A percentile compares a stretch with the other conserved stretches of the same genome.
Evolutionary conservation across 306 rosid genomes (phyloP).

Genomic region (Purshia tridentata): DNA sequence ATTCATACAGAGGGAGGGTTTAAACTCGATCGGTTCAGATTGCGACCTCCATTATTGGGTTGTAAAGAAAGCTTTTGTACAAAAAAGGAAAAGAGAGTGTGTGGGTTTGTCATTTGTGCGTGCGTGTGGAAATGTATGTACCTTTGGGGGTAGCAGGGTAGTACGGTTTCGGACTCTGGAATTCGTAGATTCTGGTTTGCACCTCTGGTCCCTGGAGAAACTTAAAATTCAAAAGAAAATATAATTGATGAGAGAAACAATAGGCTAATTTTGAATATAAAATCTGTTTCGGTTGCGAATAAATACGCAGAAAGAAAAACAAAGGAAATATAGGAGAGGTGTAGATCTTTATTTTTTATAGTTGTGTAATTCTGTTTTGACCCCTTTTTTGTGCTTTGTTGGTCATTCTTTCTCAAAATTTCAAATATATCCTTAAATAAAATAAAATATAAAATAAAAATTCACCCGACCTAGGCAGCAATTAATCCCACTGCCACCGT

Average conservation of each 20-base stretch:
- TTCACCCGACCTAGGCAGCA: too few species aligned
- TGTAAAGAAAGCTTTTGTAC: background rate
- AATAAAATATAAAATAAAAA: too few species aligned
- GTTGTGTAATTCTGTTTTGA: too few species aligned
- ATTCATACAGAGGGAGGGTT: background rate
- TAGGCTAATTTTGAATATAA: background rate
- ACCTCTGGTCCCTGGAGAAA: constrained; percentile 10
- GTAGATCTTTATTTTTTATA: too few species aligned
- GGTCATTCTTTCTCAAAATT: too few species aligned
- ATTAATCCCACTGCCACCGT: too few species aligned
- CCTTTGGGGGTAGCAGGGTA: constrained; percentile 1
- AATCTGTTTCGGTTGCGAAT: background rate
- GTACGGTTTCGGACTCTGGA: background rate
- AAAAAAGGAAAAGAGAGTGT: background rate
- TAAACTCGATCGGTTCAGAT: background rate
- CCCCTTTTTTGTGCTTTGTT: too few species aligned
- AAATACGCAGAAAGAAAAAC: background rate
- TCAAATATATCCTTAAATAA: too few species aligned
- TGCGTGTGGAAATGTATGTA: background rate
- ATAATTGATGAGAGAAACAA: background rate
- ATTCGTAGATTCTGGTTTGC: background rate
- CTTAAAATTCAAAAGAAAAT: background rate
- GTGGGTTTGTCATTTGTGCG: background rate
- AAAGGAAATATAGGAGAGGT: too few species aligned
- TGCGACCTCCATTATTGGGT: background rate